phyloP scores from a whole-genome alignment of 2,329 filamentous ascomycete species.

The Fusarium longipes region DNA sequence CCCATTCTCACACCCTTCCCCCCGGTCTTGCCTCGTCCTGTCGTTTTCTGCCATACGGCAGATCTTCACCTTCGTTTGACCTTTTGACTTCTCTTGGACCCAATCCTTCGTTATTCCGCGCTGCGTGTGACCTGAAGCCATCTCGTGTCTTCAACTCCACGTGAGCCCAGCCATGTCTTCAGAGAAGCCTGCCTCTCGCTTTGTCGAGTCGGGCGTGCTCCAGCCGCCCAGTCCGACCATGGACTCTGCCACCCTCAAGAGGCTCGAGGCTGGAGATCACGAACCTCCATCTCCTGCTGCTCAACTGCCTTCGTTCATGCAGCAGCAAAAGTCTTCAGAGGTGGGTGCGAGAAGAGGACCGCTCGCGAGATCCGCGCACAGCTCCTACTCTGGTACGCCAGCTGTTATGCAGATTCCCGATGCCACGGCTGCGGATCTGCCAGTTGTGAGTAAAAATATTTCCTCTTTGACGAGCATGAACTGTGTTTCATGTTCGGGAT shows the following conservation, averaged over 20 bases:
- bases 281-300: not conserved
- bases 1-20: constrained; percentile 12
- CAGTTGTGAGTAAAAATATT: constrained; percentile 31
- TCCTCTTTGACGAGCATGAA: not conserved
- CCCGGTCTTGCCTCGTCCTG: not conserved
- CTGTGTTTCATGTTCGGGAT: not conserved
- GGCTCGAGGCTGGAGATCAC: constrained; percentile 31
- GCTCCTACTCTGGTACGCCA: constrained; percentile 41
- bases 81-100: not conserved
- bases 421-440: constrained; percentile 24
- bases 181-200: constrained; percentile 39
- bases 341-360: not conserved
- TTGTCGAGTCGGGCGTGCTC: constrained; percentile 37
- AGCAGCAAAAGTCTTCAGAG: not conserved
- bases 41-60: constrained; percentile 5
- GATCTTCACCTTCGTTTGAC: constrained; percentile 10
- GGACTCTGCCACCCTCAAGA: constrained; percentile 34
- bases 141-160: constrained; percentile 1
- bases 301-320: not conserved
- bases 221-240: constrained; percentile 33
- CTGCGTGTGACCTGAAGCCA: not conserved
- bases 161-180: constrained; percentile 18
- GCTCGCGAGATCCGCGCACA: constrained; percentile 35
- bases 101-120: not conserved
- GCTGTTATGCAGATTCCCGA: constrained; percentile 37